Evolutionary conservation across 2,329 filamentous ascomycete species (phyloP).

Genomic region (Torrubiella hemipterigena): DNA sequence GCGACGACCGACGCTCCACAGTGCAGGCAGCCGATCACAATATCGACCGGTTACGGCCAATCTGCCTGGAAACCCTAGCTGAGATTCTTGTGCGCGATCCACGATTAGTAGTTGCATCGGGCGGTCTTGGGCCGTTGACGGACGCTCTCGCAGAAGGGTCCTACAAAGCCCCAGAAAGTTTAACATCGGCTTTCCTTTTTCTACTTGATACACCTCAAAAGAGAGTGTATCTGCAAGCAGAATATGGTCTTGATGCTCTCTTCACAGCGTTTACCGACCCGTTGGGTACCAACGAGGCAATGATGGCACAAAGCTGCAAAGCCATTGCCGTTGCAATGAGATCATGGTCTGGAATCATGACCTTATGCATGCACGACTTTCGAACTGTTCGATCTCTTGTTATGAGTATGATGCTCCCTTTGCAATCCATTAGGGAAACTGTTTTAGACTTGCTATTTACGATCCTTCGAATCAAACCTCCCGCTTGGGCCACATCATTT

Average conservation of each 20-base stretch:
- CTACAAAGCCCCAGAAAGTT: slow-evolving; percentile 84
- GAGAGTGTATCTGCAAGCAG: slow-evolving; percentile 72
- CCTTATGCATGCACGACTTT: slow-evolving; percentile 78
- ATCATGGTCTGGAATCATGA: slow-evolving; percentile 87
- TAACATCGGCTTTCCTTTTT: slow-evolving; percentile 80
- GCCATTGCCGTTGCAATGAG: slow-evolving; percentile 87
- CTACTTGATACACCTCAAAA: slow-evolving; percentile 74
- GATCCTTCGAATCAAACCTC: slow-evolving; percentile 77
- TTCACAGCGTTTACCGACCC: slow-evolving; percentile 93
- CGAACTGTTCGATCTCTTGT: slow-evolving; percentile 71
- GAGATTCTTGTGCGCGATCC: slow-evolving; percentile 87
- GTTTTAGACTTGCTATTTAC: slow-evolving; percentile 79
- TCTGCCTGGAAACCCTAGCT: slow-evolving; percentile 84
- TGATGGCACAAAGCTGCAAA: slow-evolving; percentile 76
- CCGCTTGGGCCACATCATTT: slow-evolving; percentile 87
- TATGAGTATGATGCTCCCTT: slow-evolving; percentile 48
- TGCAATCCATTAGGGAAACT: slow-evolving; percentile 51
- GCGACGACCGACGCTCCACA: slow-evolving; percentile 74
- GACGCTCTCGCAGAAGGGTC: slow-evolving; percentile 82
- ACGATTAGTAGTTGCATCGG: slow-evolving; percentile 65
- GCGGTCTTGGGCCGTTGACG: slow-evolving; percentile 77
- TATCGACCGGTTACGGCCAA: slow-evolving; percentile 76
- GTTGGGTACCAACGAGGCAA: slow-evolving; percentile 41
- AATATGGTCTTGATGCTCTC: slow-evolving; percentile 77
- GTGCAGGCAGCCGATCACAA: slow-evolving; percentile 55